Percentiles rank a stretch among this genome's conserved stretches.
phyloP scores from a whole-genome alignment of 164 flowering plant genomes.

The Piper longum region DNA sequence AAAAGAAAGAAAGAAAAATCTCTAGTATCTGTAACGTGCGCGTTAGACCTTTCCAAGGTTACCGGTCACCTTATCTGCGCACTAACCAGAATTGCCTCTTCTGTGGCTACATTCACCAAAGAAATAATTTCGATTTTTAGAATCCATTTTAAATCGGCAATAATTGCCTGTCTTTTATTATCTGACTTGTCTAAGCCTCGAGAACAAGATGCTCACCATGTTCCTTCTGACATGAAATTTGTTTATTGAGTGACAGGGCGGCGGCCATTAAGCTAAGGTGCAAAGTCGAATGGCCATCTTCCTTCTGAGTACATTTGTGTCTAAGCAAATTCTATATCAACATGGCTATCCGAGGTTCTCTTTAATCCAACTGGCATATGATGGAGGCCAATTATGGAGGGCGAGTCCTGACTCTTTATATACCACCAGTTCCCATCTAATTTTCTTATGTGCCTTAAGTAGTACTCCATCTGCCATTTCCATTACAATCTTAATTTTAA shows the following conservation, averaged over 20 bases:
- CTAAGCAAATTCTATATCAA: not conserved
- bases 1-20: not conserved
- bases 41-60: not conserved
- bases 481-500: not conserved
- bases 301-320: not conserved
- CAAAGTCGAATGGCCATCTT: not conserved
- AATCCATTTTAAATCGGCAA: too few species aligned
- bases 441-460: not conserved
- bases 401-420: not conserved
- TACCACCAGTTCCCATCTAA: not conserved
- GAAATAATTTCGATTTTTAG: too few species aligned
- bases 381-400: not conserved
- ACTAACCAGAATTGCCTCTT: not conserved
- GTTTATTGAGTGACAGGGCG: not conserved
- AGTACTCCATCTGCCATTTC: not conserved
- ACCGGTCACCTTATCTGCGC: not conserved
- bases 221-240: too few species aligned
- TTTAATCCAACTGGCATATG: not conserved
- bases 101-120: too few species aligned
- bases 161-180: not conserved
- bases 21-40: not conserved
- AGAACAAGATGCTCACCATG: too few species aligned
- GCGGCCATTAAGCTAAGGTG: not conserved
- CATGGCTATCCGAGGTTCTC: constrained; percentile 1
- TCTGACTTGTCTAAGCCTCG: too few species aligned